Evolutionary conservation across 164 flowering plant genomes (phyloP).

Genomic region (Paratinospora sagittata): DNA sequence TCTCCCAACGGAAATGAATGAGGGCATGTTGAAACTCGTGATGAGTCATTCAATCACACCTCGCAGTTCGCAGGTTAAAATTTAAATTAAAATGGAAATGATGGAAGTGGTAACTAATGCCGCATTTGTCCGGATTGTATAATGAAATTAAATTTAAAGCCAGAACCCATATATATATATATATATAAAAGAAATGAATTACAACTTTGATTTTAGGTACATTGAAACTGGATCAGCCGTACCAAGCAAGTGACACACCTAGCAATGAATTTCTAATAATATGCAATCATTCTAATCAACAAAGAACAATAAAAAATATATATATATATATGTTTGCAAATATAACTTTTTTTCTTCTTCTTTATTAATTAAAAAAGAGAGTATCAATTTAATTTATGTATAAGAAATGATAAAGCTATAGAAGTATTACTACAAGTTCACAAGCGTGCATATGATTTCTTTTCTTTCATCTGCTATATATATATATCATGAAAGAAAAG

Average conservation of each 20-base stretch:
- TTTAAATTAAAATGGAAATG: too few relatives aligned
- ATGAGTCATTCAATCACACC: too few relatives aligned
- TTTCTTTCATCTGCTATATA: background rate
- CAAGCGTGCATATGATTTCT: background rate
- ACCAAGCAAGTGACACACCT: background rate
- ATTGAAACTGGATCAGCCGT: background rate
- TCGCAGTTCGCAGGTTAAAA: too few relatives aligned
- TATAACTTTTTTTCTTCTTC: background rate
- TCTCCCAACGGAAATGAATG: too few relatives aligned
- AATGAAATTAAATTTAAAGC: too few relatives aligned
- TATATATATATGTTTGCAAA: background rate
- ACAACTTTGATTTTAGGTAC: background rate
- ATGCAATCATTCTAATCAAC: background rate
- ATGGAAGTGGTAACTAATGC: too few relatives aligned
- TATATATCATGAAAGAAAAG: background rate
- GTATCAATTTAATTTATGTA: background rate
- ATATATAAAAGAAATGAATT: too few relatives aligned
- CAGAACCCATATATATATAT: too few relatives aligned
- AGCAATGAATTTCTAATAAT: constrained; percentile 2
- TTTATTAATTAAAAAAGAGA: background rate
- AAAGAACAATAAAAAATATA: background rate
- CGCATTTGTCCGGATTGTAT: too few relatives aligned
- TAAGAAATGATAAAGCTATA: background rate
- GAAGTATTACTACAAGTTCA: background rate
- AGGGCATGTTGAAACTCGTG: too few relatives aligned